phyloP scores from a whole-genome alignment of 2,329 filamentous ascomycete genomes.

The Coniochaeta sp. region DNA sequence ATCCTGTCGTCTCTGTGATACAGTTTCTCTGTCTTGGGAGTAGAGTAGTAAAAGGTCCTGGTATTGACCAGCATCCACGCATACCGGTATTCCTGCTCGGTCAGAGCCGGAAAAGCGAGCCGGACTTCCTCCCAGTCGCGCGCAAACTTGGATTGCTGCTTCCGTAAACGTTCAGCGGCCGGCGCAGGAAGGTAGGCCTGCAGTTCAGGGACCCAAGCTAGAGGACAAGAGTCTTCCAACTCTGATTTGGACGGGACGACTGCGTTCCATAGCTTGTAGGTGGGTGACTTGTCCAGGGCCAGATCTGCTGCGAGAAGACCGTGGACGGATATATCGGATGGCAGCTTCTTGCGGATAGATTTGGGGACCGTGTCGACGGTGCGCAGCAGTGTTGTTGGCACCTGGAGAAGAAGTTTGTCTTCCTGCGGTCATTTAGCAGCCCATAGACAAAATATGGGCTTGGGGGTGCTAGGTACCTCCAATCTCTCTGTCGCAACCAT shows the following conservation, averaged over 20 bases:
- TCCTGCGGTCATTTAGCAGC: slow-evolving; percentile 17
- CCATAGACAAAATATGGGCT: background rate
- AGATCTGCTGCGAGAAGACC: slow-evolving; percentile 65
- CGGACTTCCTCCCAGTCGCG: slow-evolving; percentile 29
- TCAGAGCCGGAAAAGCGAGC: slow-evolving; percentile 19
- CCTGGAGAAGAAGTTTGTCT: slow-evolving; percentile 51
- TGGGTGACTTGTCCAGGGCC: slow-evolving; percentile 40
- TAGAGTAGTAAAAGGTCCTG: slow-evolving; percentile 51
- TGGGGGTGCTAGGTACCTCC: slow-evolving; percentile 38
- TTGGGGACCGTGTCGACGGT: slow-evolving; percentile 53
- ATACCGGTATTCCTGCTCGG: slow-evolving; percentile 32
- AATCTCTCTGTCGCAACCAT: slow-evolving; percentile 63
- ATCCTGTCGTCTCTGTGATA: slow-evolving; percentile 48
- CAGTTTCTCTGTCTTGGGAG: slow-evolving; percentile 33
- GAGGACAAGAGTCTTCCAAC: slow-evolving; percentile 39
- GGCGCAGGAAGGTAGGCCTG: slow-evolving; percentile 37
- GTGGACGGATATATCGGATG: slow-evolving; percentile 54
- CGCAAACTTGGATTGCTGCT: slow-evolving; percentile 40
- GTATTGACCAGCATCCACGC: slow-evolving; percentile 54
- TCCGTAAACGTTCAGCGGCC: slow-evolving; percentile 36
- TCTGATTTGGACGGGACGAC: slow-evolving; percentile 59
- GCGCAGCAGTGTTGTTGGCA: slow-evolving; percentile 57
- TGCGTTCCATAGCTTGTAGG: slow-evolving; percentile 52
- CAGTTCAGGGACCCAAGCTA: slow-evolving; percentile 39
- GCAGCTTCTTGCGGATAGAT: slow-evolving; percentile 41